A percentile compares a stretch with the other conserved stretches of the same genome.
These are phyloP conservation scores for Sphagnum contortum DNA, from an alignment of 225 moss, liverwort and hornwort genomes.

Conservation along the genomic window DNA sequence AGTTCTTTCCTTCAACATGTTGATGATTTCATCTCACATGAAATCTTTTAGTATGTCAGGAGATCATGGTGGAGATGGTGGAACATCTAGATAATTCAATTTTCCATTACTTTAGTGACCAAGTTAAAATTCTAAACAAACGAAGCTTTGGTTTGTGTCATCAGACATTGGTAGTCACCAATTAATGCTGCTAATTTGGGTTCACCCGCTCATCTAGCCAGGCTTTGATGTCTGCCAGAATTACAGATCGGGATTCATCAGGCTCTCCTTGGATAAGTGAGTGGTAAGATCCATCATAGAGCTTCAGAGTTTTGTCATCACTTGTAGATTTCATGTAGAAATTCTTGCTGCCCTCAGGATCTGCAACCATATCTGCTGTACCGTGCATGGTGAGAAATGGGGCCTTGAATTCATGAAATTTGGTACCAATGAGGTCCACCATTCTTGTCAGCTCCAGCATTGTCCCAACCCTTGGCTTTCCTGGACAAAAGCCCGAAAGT, in stretches of 20 bases:
- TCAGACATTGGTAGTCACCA: too few relatives aligned
- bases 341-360: conserved; percentile 26
- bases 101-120: too few relatives aligned
- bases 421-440: conserved; percentile 25
- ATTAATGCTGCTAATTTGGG: background rate
- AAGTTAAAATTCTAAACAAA: too few relatives aligned
- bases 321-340: conserved; percentile 33
- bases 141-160: too few relatives aligned
- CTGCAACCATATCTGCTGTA: conserved; percentile 44
- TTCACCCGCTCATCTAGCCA: conserved; percentile 56
- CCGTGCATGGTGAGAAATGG: conserved; percentile 52
- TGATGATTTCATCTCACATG: too few relatives aligned
- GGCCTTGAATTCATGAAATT: conserved; percentile 33
- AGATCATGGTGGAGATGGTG: too few relatives aligned
- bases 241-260: conserved; percentile 26
- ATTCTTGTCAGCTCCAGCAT: conserved; percentile 49
- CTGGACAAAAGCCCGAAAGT: conserved; percentile 5
- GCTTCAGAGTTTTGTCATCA: conserved; percentile 39
- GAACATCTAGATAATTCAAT: too few relatives aligned
- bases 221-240: conserved; percentile 37
- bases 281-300: conserved; percentile 50
- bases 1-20: too few relatives aligned
- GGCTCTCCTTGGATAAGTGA: conserved; percentile 60
- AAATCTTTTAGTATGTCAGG: too few relatives aligned
- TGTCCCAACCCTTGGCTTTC: conserved; percentile 52